Evolutionary conservation across 2,329 filamentous ascomycete species (phyloP), one percentile per base, ranked within the genome.

Genomic region (Aureobasidium namibiae): DNA sequence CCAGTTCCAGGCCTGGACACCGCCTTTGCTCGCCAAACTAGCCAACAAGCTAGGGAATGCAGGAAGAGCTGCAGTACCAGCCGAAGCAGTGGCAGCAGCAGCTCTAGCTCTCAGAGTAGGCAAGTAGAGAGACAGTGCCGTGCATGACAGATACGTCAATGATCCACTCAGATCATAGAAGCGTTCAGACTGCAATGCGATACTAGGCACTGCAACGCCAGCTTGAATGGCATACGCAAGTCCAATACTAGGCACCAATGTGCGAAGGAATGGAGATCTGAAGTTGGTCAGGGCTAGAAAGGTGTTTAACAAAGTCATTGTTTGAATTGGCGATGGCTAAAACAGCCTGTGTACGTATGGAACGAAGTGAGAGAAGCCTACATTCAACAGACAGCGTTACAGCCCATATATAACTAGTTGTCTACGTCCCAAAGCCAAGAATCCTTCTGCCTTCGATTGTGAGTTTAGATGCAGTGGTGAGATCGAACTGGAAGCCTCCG

Each of bases 131-230:
- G 80, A 83, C 29, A 87, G 70, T 0, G 82, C 80, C 14, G 82
- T 83, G 68, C 85, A 84, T 57, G 82, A 82, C 38, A 88, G 76
- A 67, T 86, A 87, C 2, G 85, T 88, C 33, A 86, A 67, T 14
- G 83, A 84, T 49, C 86, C 86, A 1, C 83, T 85, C 49, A 86
- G 70, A 68, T 89, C 86, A 69, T 86, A 89, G 75, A 86, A 87
- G 38, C 82, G 80, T 67, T 89, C 86, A 7, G 82, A 81, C 65
- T 83, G 78, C 33, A 76, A 74, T 26, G 78, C 63, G 61, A 87
- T 82, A 6, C 83, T 86, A 5, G 86, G 86, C 1, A 85, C 68
- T 4, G 82, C 85, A 7, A 83, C 81, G 41, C 78, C 82, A 9
- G 80, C 76, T 73, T 88, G 86, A 48, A 88, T 75, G 1, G 80